These are phyloP conservation scores for Agastache rugosa DNA, from an alignment of 257 asterid species.

Conservation along the genomic window DNA sequence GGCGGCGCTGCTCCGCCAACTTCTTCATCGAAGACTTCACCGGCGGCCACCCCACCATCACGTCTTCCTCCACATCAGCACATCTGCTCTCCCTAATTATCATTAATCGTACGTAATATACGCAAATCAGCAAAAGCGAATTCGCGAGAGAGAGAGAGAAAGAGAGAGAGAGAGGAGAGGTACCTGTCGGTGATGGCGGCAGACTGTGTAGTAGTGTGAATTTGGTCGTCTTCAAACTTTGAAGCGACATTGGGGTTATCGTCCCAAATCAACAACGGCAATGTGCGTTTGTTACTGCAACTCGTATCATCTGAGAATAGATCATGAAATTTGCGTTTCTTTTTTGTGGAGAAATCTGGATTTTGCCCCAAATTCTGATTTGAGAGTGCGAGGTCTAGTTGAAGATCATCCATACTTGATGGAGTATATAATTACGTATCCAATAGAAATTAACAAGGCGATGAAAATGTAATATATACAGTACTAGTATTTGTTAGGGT, in stretches of 20 bases:
- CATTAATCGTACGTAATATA: constrained; percentile 36
- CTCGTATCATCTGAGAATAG: constrained; percentile 33
- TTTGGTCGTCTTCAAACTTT: background rate
- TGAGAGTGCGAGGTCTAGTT: constrained; percentile 53
- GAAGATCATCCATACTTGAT: constrained; percentile 42
- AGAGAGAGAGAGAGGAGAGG: background rate
- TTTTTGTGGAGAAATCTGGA: background rate
- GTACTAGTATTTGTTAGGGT: constrained; percentile 1
- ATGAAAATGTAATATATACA: background rate
- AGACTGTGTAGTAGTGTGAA: background rate
- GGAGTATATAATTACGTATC: background rate
- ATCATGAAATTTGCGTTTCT: constrained; percentile 42
- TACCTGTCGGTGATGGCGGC: background rate
- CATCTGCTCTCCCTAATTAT: constrained; percentile 30
- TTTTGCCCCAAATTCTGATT: background rate
- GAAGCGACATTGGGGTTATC: background rate
- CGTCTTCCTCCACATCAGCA: constrained; percentile 30
- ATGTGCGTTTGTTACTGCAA: constrained; percentile 31
- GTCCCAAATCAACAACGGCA: constrained; percentile 45
- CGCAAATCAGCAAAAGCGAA: background rate
- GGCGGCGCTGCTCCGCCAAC: constrained; percentile 38
- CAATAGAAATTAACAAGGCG: background rate
- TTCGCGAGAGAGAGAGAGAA: background rate
- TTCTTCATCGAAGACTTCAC: constrained; percentile 53
- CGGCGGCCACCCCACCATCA: constrained; percentile 79